Conservation (phyloP, 495 filamentous ascomycete species). For the Thozetella sp. region DNA sequence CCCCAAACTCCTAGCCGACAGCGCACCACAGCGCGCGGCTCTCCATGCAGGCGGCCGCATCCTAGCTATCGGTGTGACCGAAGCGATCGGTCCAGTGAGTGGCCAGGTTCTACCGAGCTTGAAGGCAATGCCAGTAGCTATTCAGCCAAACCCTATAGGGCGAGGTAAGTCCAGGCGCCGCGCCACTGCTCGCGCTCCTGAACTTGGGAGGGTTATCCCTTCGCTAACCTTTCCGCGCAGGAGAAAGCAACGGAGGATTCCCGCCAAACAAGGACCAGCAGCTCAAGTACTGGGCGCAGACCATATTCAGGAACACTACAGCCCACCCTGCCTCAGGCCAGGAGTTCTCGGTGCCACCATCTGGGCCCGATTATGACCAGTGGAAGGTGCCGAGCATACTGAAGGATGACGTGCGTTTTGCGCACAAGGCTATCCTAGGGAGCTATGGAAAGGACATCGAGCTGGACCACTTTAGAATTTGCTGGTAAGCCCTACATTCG, state of each 20-base stretch:
- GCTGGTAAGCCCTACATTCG: constrained; percentile 27
- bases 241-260: constrained; percentile 28
- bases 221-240: constrained; percentile 9
- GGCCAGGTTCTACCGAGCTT: constrained; percentile 24
- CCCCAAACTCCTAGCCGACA: constrained; percentile 56
- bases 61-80: constrained; percentile 56
- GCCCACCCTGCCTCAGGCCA: constrained; percentile 36
- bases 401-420: constrained; percentile 22
- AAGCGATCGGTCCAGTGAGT: constrained; percentile 38
- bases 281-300: constrained; percentile 55
- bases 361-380: constrained; percentile 38
- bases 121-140: constrained; percentile 31
- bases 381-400: constrained; percentile 46
- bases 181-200: neutral
- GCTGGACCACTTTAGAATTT: constrained; percentile 29
- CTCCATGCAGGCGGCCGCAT: constrained; percentile 55
- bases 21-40: constrained; percentile 26
- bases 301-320: constrained; percentile 52
- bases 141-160: constrained; percentile 26
- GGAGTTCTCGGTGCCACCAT: constrained; percentile 50
- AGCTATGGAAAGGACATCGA: constrained; percentile 12
- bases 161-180: neutral
- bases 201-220: no score
- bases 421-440: constrained; percentile 23
- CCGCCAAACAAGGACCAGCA: constrained; percentile 37